Conservation (phyloP, 1,284 basidiomycete genomes). For the Moesziomyces parantarcticus region DNA sequence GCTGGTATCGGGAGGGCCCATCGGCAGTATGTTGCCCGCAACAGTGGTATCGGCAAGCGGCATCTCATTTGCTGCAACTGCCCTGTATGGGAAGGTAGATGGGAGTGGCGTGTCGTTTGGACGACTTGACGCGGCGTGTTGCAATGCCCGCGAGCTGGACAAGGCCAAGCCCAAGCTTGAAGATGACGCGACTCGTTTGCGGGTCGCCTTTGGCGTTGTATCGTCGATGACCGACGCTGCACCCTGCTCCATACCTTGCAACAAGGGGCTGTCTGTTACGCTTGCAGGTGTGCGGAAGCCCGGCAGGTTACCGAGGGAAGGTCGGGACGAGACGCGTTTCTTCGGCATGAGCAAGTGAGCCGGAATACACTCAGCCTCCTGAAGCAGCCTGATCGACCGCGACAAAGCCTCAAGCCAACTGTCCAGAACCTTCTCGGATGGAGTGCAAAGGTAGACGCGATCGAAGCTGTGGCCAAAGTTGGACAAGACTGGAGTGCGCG, state of each 20-base stretch:
- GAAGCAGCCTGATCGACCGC: slow-evolving; percentile 24
- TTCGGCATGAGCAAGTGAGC: slow-evolving; percentile 1
- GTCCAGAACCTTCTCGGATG: not conserved
- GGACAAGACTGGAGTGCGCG: slow-evolving; percentile 9
- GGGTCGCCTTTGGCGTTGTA: slow-evolving; percentile 12
- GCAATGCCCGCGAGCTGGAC: slow-evolving; percentile 1
- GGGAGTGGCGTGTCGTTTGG: not conserved
- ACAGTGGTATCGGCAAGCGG: not conserved
- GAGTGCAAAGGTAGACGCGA: slow-evolving; percentile 7
- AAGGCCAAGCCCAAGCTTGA: slow-evolving; percentile 13
- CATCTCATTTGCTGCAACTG: not conserved
- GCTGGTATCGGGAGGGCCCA: slow-evolving; percentile 7
- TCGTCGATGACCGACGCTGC: slow-evolving; percentile 4
- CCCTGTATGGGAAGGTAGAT: not conserved
- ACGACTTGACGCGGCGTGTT: not conserved
- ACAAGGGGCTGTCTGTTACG: not conserved
- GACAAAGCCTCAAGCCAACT: slow-evolving; percentile 28
- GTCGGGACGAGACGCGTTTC: slow-evolving; percentile 6
- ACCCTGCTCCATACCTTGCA: not conserved
- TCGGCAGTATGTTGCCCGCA: slow-evolving; percentile 1
- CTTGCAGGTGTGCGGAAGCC: slow-evolving; percentile 24
- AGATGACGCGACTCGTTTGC: slow-evolving; percentile 15
- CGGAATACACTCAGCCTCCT: not conserved
- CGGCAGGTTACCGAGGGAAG: slow-evolving; percentile 15
- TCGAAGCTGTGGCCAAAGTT: slow-evolving; percentile 4